Base-by-base conservation (phyloP, 2,329 filamentous ascomycete species). In the Cladobotryum mycophilum region DNA sequence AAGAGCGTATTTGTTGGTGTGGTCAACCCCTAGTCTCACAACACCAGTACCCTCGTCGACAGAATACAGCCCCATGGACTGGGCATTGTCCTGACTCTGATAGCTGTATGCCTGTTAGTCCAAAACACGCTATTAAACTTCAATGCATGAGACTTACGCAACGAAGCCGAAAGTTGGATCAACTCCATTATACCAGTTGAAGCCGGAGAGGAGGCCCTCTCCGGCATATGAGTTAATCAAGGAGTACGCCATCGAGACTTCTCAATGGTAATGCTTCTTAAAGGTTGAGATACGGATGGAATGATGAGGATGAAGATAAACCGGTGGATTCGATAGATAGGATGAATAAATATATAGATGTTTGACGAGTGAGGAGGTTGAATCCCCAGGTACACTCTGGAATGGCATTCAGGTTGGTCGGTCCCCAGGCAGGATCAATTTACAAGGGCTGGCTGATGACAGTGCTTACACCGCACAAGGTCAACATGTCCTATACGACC, bases 141-240 rank as follows among this genome's bases (percentile, higher is more conserved):
- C 7, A 33, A n/a, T 13, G n/a, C 3, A 15, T 6, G 17, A 40
- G 3, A 77, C 76, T 64, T 81, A 89, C 63, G 75, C 68, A 22
- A 89, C 86, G 59, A 79, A 88, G 41, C 86, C 86, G 55, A 82
- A 67, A 11, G 80, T 88, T 1, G 79, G 83, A 59, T 90, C 86
- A 4, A 56, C 46, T 2, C 68, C 70, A 14, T 73, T 71, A 53
- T 74, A 71, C 64, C 78, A 81, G 55, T 67, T 70, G 62, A 81
- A 81, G 52, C 68, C 68, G 41, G 64, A 67, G 50, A 79, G 65
- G 43, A 78, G 66, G 47, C 70, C 67, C 43, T 69, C 64, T 41
- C 71, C 70, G 17, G 65, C 64, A 48, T 74, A 78, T 18, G 68
- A 75, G 50, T 64, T 67, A 11, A 64, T 60, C 45, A 78, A 61